Conservation (phyloP, 2,329 filamentous ascomycete species). For the Didymella arachidicola region DNA sequence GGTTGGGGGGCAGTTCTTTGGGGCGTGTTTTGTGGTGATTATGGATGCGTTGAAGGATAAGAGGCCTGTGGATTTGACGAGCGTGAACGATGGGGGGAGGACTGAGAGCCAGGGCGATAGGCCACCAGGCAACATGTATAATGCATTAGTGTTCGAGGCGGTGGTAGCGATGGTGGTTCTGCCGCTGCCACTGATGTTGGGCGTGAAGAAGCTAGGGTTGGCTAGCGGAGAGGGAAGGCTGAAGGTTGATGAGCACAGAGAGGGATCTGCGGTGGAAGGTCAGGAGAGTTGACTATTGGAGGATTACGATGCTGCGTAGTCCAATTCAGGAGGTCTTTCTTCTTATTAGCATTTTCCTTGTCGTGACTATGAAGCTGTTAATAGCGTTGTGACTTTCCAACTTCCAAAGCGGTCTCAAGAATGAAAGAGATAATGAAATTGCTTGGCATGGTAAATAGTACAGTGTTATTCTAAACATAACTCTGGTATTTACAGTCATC, state of each 20-base stretch:
- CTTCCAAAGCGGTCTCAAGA: neutral
- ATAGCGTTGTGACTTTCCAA: neutral
- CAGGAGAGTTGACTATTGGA: constrained; percentile 35
- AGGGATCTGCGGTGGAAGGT: constrained; percentile 22
- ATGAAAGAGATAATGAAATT: constrained; percentile 21
- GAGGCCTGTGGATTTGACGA: constrained; percentile 37
- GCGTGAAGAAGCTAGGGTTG: constrained; percentile 68
- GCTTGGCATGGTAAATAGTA: constrained; percentile 40
- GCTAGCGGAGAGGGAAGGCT: constrained; percentile 41
- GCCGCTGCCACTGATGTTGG: constrained; percentile 73
- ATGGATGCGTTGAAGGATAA: constrained; percentile 73
- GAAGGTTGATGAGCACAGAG: constrained; percentile 44
- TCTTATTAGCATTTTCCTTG: neutral
- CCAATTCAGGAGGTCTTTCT: constrained; percentile 12
- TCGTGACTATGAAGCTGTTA: neutral
- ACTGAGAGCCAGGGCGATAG: constrained; percentile 29
- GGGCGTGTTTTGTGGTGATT: constrained; percentile 83
- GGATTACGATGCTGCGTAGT: constrained; percentile 27
- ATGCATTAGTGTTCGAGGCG: constrained; percentile 79
- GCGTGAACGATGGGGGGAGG: constrained; percentile 39
- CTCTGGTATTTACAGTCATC: constrained; percentile 48
- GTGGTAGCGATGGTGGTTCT: constrained; percentile 71
- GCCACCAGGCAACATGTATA: constrained; percentile 76
- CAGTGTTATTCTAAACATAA: constrained; percentile 50
- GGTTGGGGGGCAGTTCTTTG: constrained; percentile 84